These are phyloP conservation scores for Xylaria intraflava DNA, from an alignment of 495 filamentous ascomycete genomes.

Conservation along the genomic window DNA sequence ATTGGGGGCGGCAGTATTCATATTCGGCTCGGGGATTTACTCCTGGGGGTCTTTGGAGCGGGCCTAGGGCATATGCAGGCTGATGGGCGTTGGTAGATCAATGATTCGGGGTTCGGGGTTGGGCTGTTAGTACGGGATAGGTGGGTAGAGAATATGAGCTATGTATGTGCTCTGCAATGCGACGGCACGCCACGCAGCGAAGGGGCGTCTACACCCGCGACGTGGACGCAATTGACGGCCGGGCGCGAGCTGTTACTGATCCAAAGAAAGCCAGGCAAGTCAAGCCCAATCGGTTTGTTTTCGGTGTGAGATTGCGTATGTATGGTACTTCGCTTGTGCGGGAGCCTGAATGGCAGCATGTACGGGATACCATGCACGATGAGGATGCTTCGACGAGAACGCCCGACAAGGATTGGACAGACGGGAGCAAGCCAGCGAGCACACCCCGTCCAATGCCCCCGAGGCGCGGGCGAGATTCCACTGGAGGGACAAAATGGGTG, in stretches of 20 bases:
- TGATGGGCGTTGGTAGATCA: constrained; percentile 8
- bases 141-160: constrained; percentile 16
- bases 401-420: constrained; percentile 3
- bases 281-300: neutral
- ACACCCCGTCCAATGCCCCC: no score
- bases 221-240: neutral
- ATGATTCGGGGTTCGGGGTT: constrained; percentile 2
- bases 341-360: neutral
- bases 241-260: neutral
- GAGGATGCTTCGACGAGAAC: neutral
- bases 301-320: neutral
- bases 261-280: neutral
- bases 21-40: constrained; percentile 24
- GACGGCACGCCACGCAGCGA: constrained; percentile 11
- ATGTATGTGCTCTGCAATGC: neutral
- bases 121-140: constrained; percentile 14
- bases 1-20: constrained; percentile 19
- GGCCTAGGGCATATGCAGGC: constrained; percentile 28
- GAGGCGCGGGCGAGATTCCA: neutral
- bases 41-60: constrained; percentile 24
- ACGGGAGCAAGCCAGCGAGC: constrained; percentile 1
- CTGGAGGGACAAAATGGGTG: neutral
- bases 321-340: neutral
- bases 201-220: constrained; percentile 22
- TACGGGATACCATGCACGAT: neutral